Evolutionary conservation across 768 basidiomycete species (phyloP), one percentile per base, ranked within the genome.

Genomic region (Mrakia blollopis): DNA sequence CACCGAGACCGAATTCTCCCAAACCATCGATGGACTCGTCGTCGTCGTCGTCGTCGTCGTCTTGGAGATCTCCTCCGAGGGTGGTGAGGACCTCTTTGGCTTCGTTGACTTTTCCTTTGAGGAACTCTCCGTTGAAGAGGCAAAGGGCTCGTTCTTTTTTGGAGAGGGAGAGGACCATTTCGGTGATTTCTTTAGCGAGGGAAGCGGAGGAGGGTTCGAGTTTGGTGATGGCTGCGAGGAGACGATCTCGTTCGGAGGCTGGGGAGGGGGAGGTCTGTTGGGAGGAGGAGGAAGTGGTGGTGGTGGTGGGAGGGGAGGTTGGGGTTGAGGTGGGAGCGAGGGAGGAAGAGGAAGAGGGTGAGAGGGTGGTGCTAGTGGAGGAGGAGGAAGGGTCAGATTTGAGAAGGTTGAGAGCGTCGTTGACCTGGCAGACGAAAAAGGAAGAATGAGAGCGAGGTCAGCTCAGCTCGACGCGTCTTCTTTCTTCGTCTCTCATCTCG

Each of bases 81-180:
- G 41, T 30, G 2, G 37, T 54, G 77, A 96, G 83, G 30, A 96
- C 91, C 80, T 87, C 85, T 85, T 90, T 91, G 23, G 94, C 94
- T 79, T 94, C 93, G 1, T 87, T 87, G 28, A 95, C 85, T 85
- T 95, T 95, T 30, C 85, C 86, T 71, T 89, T 87, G 35, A 95
- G 86, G 39, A 92, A 87, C 80, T 94, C 92, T 18, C 86, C 86
- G 79, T 93, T 95, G 86, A 96, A 96, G 57, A 95, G 85, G 84
- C 93, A 94, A 89, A 95, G 87, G 0, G 92, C 93, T 21, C 93
- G 88, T 79, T 96, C 94, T 78, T 91, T 89, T 84, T 94, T 95
- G 1, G 91, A 90, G 25, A 96, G 86, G 80, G 89, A 90, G 90
- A 94, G 91, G 50, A 95, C 84, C 71, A 96, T 85, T 32, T 91